Base-by-base conservation (phyloP, 2,329 filamentous ascomycete genomes). In the Calonectria pteridis region DNA sequence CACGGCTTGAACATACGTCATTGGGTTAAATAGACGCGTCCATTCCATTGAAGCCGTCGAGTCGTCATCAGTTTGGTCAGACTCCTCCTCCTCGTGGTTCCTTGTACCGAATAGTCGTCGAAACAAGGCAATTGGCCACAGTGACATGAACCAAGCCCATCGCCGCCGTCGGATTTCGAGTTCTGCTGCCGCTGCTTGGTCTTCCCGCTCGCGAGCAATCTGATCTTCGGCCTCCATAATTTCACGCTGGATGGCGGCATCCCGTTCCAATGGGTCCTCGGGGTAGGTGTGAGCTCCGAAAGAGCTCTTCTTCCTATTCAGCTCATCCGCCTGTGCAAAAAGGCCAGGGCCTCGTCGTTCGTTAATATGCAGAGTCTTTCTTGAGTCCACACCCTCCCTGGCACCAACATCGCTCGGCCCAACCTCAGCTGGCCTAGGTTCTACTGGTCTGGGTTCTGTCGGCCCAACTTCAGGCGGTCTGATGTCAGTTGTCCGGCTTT, bases 11-110 rank as follows among this genome's bases (percentile, higher is more conserved):
- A 84, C 7, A 35, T 84, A 84, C 6, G 82, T 84, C 69, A 79
- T 75, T 0, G 83, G 84, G 33, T 84, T 79, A 5, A 84, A 62
- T 3, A 84, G 72, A 23, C 77, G 77, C 74, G 77, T 77, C 76
- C 80, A 81, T 40, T 80, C 71, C 26, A 70, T 64, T 16, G 71
- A 73, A 4, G 58, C 73, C 18, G 14, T 16, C 20, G 69, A 68
- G 6, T 69, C 69, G 20, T 71, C 75, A 18, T 74, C 26, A 20
- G 23, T 26, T 23, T 62, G 55, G 1, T 74, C 53, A 11, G 59
- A 68, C 3, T 77, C 71, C 0, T 72, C 64, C 1, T 73, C 59
- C 37, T 75, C 73, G n/a, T 40, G 35, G 20, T 31, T 26, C 9
- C 7, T 66, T 13, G 29, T 35, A 14, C 55, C n/a, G 23, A 69